Conservation (phyloP, 768 basidiomycete genomes). For the Wakefieldia striispora region DNA sequence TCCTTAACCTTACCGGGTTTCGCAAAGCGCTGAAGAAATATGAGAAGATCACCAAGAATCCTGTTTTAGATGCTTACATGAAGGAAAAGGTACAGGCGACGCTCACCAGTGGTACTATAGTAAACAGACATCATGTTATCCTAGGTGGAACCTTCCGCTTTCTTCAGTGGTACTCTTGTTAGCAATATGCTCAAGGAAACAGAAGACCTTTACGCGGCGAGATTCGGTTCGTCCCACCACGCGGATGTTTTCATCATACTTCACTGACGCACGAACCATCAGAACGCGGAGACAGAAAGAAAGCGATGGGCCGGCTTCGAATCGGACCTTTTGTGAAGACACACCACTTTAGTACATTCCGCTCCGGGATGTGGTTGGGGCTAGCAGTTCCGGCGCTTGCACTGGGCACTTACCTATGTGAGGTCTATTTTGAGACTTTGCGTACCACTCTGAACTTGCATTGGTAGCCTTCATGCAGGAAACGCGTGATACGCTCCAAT, state of each 20-base stretch:
- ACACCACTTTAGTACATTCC: slow-evolving; percentile 74
- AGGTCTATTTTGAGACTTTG: not conserved
- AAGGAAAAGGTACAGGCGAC: slow-evolving; percentile 56
- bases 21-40: slow-evolving; percentile 85
- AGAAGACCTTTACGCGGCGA: slow-evolving; percentile 71
- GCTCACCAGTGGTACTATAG: not conserved
- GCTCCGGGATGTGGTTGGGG: slow-evolving; percentile 71
- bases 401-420: slow-evolving; percentile 60
- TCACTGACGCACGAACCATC: not conserved
- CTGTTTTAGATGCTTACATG: slow-evolving; percentile 80
- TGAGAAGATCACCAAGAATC: slow-evolving; percentile 72
- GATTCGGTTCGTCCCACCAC: slow-evolving; percentile 58
- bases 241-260: not conserved
- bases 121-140: not conserved
- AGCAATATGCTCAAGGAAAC: slow-evolving; percentile 68
- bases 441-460: not conserved
- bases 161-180: slow-evolving; percentile 62
- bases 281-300: slow-evolving; percentile 75
- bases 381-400: slow-evolving; percentile 67
- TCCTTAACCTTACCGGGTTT: slow-evolving; percentile 88
- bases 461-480: slow-evolving; percentile 51
- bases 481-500: slow-evolving; percentile 53
- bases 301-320: slow-evolving; percentile 66
- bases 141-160: slow-evolving; percentile 65
- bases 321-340: slow-evolving; percentile 48